Evolutionary conservation across 2,329 filamentous ascomycete genomes (phyloP), one percentile per base, ranked within the genome.

Genomic region (Neoarthrinium moseri): DNA sequence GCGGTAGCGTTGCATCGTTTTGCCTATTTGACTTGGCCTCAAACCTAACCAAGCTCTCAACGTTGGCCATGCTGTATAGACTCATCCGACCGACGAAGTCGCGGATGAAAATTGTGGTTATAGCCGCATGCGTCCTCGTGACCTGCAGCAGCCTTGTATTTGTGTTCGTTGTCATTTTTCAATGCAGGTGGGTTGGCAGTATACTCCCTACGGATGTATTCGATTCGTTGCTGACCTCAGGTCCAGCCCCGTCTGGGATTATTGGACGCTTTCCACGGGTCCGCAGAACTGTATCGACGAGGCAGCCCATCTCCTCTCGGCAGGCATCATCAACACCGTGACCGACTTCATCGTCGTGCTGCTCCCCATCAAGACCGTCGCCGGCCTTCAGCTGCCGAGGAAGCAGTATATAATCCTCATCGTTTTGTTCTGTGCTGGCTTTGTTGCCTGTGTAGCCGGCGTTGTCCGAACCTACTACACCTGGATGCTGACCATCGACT

Each of bases 301-400:
- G 48, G 71, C 75, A 4, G 62, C 65, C 0, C 74, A 77, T 35
- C 70, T 80, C 29, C 68, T 79, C 21, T 69, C 70, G 24, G 69
- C 80, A 27, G 77, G 80, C 1, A 72, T 75, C 18, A 69, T 80
- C 48, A 82, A 83, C 59, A 81, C 81, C 44, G 57, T 75, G 29
- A 81, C 78, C 13, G 78, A 84, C 57, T 67, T 83, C 20, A 56
- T 74, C 13, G 71, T 74, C 13, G 73, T 75, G 29, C 52, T 71
- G 0, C 60, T 80, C 3, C 76, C 76, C 2, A 69, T 78, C 36
- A 64, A 64, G 13, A 71, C 71, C 4, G 64, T 78, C 11, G 61
- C 67, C 52, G 60, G 60, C 13, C 58, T 75, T 2, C 66, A 74
- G 42, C 62, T 79, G 34, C 72, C 73, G 1, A 55, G 54, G 11